Base-by-base conservation (phyloP, 257 asterid species). In the Eustoma russellianum region DNA sequence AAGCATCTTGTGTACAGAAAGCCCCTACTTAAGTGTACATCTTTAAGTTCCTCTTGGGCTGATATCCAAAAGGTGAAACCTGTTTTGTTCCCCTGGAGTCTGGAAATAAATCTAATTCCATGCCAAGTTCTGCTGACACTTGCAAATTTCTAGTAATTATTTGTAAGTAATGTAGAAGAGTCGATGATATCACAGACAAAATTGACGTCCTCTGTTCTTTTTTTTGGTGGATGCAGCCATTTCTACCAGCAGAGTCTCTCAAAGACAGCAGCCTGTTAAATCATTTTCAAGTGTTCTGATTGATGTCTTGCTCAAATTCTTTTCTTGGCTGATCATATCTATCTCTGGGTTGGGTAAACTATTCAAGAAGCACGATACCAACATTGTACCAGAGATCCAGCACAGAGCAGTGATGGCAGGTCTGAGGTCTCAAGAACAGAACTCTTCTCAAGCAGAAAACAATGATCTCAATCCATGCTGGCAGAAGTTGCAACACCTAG, bases 401-500 rank as follows among this genome's bases (percentile, higher is more conserved):
- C 72, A 50, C 34, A 66, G 67, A 50, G 48, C 64, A 13, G 66
- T 40, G 41, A 33, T 35, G 52, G 68, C 61, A 59, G 74, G 63
- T 66, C 55, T 70, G 59, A 72, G 60, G 55, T 65, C 72, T 74
- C 68, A 34, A 76, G 30, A 24, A 24, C 30, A 24, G 3, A 70
- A 58, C 62, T 47, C 14, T 47, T 66, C 66, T 19, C 70, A 11
- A 52, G 60, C 60, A 41, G 70, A 59, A 56, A 69, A 69, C 14
- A 77, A 46, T 64, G 81, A 75, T 50, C 81, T 80, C 55, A 81
- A 81, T 57, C 94, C 90, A 47, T 92, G 88, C 57, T 79, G 78
- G 71, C 77, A 88, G 80, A 88, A 83, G 68, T 68, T 92, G 83
- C 95, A 83, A 71, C 88, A 74, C 56, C 73, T 92, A 52, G 99